phyloP scores from a whole-genome alignment of 176 grass and related monocot species.

The Carex myosuroides region DNA sequence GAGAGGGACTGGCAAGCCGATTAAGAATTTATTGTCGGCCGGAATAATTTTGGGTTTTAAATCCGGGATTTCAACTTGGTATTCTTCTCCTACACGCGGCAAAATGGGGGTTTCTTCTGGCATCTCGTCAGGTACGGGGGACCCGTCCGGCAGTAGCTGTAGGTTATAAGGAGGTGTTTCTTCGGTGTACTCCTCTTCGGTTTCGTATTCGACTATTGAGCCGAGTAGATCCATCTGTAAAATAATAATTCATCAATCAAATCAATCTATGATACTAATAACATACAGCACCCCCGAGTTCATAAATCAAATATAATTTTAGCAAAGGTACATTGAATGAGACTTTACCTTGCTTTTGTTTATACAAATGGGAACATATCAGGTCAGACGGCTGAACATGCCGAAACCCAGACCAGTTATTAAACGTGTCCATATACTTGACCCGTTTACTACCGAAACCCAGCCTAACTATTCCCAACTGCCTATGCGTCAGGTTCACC shows the following conservation, averaged over 20 bases:
- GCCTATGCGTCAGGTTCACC: neutral
- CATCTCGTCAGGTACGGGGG: conserved; percentile 30
- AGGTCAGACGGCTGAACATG: neutral
- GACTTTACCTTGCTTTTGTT: neutral
- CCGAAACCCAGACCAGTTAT: neutral
- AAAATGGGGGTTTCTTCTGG: conserved; percentile 45
- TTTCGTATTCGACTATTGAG: neutral
- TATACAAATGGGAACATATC: neutral
- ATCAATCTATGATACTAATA: neutral
- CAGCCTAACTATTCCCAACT: neutral
- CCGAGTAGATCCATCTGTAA: conserved; percentile 32
- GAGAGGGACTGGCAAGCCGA: conserved; percentile 48
- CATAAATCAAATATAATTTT: neutral
- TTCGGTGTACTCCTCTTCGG: conserved; percentile 16
- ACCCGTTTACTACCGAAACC: neutral
- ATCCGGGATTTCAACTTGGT: conserved; percentile 71
- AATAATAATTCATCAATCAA: neutral
- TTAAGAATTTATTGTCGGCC: conserved; percentile 31
- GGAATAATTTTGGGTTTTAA: conserved; percentile 26
- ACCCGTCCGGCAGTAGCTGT: conserved; percentile 37
- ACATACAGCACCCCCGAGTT: neutral
- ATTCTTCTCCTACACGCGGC: conserved; percentile 56
- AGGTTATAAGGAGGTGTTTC: conserved; percentile 15
- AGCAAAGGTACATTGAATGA: neutral
- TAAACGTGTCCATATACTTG: neutral